Base-by-base conservation (phyloP, 192 early-diverging fungal genomes). In the Linnemannia hyalina region DNA sequence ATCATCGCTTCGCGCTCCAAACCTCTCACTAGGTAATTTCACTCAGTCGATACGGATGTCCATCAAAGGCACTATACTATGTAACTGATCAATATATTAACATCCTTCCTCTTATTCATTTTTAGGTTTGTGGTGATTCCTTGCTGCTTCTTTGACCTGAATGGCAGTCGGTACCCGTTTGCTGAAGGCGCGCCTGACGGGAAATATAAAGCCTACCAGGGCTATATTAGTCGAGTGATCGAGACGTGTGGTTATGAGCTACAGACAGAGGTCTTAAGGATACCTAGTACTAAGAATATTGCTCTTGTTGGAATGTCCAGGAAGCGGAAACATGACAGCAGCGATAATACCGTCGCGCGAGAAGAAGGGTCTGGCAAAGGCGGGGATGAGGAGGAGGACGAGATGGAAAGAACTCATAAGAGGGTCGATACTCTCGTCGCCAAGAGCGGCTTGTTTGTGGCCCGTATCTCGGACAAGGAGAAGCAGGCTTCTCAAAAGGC, bases 231-330 rank as follows among this genome's bases (percentile, higher is more conserved):
- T 20, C 75, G 87, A 9, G 77, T 96, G 35, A 88, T 91, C 20
- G 57, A 77, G 4, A 80, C 82, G 41, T 94, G 93, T 75, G 95
- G 95, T 13, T 97, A 92, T 72, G 60, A 76, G 0, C 82, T 91
- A 2, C 92, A 94, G 65, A 89, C 90, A 52, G 96, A 97, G 80
- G 88, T 88, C 65, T 74, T 97, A 65, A 83, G 96, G 44, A 97
- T 97, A 18, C 96, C 96, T 0, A 95, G 94, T n/a, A 95, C 96
- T 23, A 95, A 95, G 68, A 96, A 97, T 68, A 88, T 95, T 65
- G 94, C 94, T 2, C 82, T 97, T 2, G 83, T 97, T 49, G 95
- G 96, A 22, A 89, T 89, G n/a, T 63, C 65, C 22, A 77, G 87
- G 11, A 82, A 46, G 55, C n/a, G 47, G 16, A 42, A 29, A 73